These are phyloP conservation scores for Penicillium ochrochloron DNA, from an alignment of 495 filamentous ascomycete genomes.

Conservation along the genomic window DNA sequence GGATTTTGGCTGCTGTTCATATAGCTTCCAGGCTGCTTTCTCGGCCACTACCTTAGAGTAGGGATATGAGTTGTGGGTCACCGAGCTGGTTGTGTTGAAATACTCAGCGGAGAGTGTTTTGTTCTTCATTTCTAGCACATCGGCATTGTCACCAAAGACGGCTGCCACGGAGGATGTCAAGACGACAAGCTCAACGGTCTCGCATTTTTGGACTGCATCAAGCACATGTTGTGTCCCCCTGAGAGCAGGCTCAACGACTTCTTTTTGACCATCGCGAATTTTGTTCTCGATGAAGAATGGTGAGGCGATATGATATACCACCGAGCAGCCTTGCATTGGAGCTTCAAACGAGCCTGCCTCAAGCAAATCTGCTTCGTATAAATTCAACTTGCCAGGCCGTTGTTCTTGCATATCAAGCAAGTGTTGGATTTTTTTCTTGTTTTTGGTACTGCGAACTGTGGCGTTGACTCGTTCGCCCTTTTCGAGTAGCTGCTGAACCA, in stretches of 20 bases:
- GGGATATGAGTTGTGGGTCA: constrained; percentile 22
- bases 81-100: constrained; percentile 28
- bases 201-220: constrained; percentile 23
- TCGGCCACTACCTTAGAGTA: constrained; percentile 29
- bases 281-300: constrained; percentile 27
- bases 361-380: constrained; percentile 31
- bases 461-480: constrained; percentile 32
- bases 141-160: constrained; percentile 26
- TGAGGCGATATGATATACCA: constrained; percentile 31
- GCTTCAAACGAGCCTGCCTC: constrained; percentile 23
- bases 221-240: constrained; percentile 29
- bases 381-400: constrained; percentile 23
- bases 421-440: constrained; percentile 22
- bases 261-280: constrained; percentile 26
- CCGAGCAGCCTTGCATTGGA: constrained; percentile 26
- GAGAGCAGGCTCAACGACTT: constrained; percentile 28
- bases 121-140: constrained; percentile 26
- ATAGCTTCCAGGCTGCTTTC: constrained; percentile 29
- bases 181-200: constrained; percentile 25
- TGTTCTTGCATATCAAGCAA: constrained; percentile 26
- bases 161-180: constrained; percentile 27
- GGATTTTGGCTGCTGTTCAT: constrained; percentile 8
- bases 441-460: constrained; percentile 21
- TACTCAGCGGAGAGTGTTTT: constrained; percentile 23
- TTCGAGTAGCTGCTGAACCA: constrained; percentile 67